phyloP scores from a whole-genome alignment of 2,329 filamentous ascomycete species.

The Aureobasidium sp. region DNA sequence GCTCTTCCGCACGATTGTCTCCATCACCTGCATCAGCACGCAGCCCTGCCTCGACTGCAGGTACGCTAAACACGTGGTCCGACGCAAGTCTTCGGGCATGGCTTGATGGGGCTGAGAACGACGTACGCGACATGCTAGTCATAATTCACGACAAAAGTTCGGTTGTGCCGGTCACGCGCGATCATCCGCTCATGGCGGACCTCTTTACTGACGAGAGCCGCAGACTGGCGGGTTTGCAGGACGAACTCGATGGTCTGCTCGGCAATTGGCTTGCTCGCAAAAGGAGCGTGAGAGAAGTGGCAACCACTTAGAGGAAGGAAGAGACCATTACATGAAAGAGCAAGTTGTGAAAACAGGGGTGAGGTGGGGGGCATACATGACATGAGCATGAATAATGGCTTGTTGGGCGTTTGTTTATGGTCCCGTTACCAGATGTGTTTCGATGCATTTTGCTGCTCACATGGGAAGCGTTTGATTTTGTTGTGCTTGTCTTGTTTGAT shows the following conservation, averaged over 20 bases:
- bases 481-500: background rate
- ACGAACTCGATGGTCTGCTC: conserved; percentile 65
- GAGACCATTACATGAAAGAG: background rate
- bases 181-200: conserved; percentile 74
- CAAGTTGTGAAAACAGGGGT: background rate
- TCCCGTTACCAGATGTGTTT: background rate
- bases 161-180: conserved; percentile 67
- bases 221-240: conserved; percentile 53
- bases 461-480: background rate
- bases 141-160: conserved; percentile 91
- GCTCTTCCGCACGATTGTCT: conserved; percentile 31
- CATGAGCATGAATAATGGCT: conserved; percentile 5
- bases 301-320: background rate
- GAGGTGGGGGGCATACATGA: background rate
- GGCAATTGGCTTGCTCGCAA: conserved; percentile 11
- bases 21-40: conserved; percentile 31
- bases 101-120: conserved; percentile 73
- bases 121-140: conserved; percentile 81
- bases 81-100: conserved; percentile 80
- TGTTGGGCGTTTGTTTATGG: background rate
- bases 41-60: conserved; percentile 50
- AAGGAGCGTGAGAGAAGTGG: background rate
- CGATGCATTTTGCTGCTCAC: background rate
- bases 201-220: conserved; percentile 78
- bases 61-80: conserved; percentile 66